These are phyloP conservation scores for Boletus subcaerulescens DNA, from an alignment of 768 basidiomycete species.

Conservation along the genomic window DNA sequence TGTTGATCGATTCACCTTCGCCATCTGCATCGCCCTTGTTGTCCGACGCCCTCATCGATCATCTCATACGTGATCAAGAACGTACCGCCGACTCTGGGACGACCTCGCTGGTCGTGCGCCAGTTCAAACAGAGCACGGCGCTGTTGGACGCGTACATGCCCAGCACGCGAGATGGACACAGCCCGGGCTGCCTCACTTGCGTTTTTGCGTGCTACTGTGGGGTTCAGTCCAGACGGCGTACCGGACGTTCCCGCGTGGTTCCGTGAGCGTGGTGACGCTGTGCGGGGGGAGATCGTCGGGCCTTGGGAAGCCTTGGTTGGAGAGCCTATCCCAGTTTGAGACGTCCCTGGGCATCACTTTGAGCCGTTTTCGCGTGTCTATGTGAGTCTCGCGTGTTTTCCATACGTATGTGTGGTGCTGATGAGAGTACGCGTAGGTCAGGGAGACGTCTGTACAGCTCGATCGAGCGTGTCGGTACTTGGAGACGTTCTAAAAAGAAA, in stretches of 20 bases:
- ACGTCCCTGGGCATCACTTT: slow-evolving; percentile 70
- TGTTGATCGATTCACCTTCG: slow-evolving; percentile 66
- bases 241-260: slow-evolving; percentile 51
- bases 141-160: slow-evolving; percentile 50
- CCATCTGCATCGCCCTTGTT: slow-evolving; percentile 53
- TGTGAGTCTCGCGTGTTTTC: slow-evolving; percentile 36
- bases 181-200: slow-evolving; percentile 36
- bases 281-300: slow-evolving; percentile 21
- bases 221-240: slow-evolving; percentile 35
- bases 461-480: slow-evolving; percentile 18
- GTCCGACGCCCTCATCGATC: slow-evolving; percentile 50
- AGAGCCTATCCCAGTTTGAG: slow-evolving; percentile 39
- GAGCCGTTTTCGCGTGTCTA: slow-evolving; percentile 48
- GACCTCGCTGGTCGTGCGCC: slow-evolving; percentile 38
- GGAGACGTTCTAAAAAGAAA: not conserved
- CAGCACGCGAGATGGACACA: slow-evolving; percentile 6
- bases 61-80: slow-evolving; percentile 35
- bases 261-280: slow-evolving; percentile 39
- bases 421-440: slow-evolving; percentile 6
- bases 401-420: not conserved
- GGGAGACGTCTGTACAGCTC: slow-evolving; percentile 24
- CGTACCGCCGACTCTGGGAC: slow-evolving; percentile 28
- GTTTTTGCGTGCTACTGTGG: slow-evolving; percentile 52
- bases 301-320: slow-evolving; percentile 51
- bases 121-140: slow-evolving; percentile 48